Conservation (phyloP, 2,329 filamentous ascomycete genomes). For the Aspergillus fischeri region DNA sequence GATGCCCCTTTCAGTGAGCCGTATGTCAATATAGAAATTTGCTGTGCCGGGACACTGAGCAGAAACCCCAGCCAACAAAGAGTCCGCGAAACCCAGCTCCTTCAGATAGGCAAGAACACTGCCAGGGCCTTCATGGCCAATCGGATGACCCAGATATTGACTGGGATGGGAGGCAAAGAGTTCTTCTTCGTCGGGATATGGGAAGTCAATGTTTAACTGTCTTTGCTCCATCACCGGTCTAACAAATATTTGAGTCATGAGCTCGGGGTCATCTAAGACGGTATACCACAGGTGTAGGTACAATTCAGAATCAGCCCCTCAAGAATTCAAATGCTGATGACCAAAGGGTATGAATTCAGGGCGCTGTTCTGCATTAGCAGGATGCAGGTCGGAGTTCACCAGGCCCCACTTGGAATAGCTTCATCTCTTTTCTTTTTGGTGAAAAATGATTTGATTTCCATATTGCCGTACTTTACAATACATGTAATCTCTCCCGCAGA, state of each 20-base stretch:
- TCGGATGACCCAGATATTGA: constrained; percentile 80
- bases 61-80: constrained; percentile 71
- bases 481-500: no score
- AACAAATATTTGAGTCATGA: constrained; percentile 72
- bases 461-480: no score
- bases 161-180: constrained; percentile 77
- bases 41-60: constrained; percentile 75
- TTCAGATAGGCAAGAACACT: constrained; percentile 90
- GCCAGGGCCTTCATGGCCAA: constrained; percentile 88
- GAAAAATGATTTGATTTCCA: no score
- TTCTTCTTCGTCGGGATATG: constrained; percentile 79
- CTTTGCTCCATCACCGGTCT: constrained; percentile 89
- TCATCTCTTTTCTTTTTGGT: no score
- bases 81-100: constrained; percentile 82
- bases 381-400: no score
- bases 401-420: no score
- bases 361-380: no score
- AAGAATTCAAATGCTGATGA: no score
- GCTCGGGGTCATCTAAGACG: constrained; percentile 57
- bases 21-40: constrained; percentile 73
- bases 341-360: no score
- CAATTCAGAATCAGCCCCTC: no score
- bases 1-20: constrained; percentile 78
- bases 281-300: constrained; percentile 40
- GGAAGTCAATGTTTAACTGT: constrained; percentile 74